Conservation (phyloP, 164 flowering plant species). For the Annona cherimola region DNA sequence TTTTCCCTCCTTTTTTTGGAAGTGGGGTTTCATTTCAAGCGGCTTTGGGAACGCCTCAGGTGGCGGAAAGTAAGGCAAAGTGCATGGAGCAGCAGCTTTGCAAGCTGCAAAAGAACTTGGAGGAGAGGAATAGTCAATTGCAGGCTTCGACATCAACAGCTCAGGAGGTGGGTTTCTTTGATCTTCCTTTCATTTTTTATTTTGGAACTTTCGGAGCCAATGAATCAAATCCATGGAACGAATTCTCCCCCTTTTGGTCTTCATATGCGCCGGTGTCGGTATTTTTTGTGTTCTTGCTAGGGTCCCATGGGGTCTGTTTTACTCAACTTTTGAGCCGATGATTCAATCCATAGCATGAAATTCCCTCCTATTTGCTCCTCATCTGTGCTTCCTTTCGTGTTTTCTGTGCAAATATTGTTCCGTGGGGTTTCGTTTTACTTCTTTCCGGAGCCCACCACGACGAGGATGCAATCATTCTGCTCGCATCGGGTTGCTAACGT, state of each 20-base stretch:
- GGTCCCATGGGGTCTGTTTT: background rate
- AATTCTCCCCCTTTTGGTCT: background rate
- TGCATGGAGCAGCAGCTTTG: constrained; percentile 60
- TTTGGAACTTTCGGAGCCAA: background rate
- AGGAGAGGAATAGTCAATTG: constrained; percentile 61
- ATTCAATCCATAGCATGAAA: background rate
- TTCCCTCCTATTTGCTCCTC: background rate
- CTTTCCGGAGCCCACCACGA: background rate
- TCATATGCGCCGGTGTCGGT: background rate
- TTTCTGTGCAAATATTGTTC: background rate
- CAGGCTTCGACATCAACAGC: constrained; percentile 48
- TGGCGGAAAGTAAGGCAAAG: constrained; percentile 35
- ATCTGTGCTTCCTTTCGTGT: background rate
- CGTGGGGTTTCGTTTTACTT: background rate
- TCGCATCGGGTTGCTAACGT: background rate
- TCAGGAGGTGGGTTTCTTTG: constrained; percentile 43
- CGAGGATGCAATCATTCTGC: background rate
- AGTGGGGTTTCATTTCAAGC: background rate
- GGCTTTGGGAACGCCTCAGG: background rate
- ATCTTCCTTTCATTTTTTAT: background rate
- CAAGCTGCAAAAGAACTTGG: constrained; percentile 55
- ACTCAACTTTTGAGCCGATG: background rate
- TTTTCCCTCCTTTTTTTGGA: background rate
- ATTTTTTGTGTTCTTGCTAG: background rate
- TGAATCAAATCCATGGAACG: background rate